A percentile compares a stretch with the other conserved stretches of the same genome.
These are phyloP conservation scores for Geranium rotundifolium DNA, from an alignment of 345 rosid species.

Conservation along the genomic window DNA sequence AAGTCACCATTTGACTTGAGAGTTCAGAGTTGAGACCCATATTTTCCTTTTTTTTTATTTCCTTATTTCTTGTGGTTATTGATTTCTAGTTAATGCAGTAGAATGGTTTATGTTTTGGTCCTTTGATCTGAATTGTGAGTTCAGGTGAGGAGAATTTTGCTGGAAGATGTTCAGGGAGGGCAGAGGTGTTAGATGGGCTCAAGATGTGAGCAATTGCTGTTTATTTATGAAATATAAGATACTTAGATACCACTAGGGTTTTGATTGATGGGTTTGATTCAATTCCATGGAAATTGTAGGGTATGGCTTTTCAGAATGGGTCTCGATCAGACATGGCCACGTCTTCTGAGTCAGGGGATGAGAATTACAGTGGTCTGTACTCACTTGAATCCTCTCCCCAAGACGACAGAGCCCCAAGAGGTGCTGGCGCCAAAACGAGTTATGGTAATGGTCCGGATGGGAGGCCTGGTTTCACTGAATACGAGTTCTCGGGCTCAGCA, in stretches of 20 bases:
- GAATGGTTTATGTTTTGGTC: too few relatives aligned
- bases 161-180: background rate
- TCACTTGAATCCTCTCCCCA: slow-evolving; percentile 64
- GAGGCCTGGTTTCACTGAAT: slow-evolving; percentile 44
- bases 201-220: background rate
- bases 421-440: slow-evolving; percentile 21
- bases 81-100: too few relatives aligned
- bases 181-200: background rate
- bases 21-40: background rate
- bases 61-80: background rate
- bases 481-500: slow-evolving; percentile 68
- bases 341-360: slow-evolving; percentile 62
- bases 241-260: background rate
- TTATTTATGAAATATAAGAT: background rate
- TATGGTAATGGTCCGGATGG: slow-evolving; percentile 34
- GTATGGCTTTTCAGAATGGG: background rate
- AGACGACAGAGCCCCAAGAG: slow-evolving; percentile 33
- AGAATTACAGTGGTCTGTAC: slow-evolving; percentile 22
- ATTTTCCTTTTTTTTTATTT: too few relatives aligned
- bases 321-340: slow-evolving; percentile 55
- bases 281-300: background rate
- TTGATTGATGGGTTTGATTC: background rate
- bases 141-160: background rate
- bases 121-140: background rate
- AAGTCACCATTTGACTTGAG: too few relatives aligned